These are phyloP conservation scores for Collybia sp. DNA, from an alignment of 768 basidiomycete genomes.

Conservation along the genomic window DNA sequence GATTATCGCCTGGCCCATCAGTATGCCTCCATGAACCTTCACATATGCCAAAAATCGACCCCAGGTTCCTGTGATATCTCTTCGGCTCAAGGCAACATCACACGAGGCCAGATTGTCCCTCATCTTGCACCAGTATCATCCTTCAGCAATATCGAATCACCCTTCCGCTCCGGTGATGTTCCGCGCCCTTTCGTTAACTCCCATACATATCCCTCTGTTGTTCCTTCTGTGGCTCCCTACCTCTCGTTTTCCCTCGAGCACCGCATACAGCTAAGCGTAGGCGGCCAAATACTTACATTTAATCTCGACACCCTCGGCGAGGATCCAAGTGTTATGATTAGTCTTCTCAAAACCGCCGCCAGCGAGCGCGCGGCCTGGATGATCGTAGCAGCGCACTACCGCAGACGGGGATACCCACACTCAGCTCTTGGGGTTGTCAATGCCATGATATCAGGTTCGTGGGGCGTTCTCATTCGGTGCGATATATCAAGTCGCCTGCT, in stretches of 20 bases:
- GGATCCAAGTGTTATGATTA: constrained; percentile 40
- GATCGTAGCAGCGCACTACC: constrained; percentile 48
- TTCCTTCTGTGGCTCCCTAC: background rate
- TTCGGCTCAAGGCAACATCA: background rate
- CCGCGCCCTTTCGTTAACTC: no score
- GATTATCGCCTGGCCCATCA: constrained; percentile 13
- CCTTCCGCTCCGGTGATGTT: constrained; percentile 4
- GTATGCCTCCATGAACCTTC: constrained; percentile 10
- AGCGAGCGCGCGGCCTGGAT: constrained; percentile 54
- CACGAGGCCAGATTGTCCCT: background rate
- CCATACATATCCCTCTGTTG: no score
- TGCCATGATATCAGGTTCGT: constrained; percentile 44
- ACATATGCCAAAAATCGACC: background rate
- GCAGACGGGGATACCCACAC: constrained; percentile 38
- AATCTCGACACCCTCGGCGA: constrained; percentile 37
- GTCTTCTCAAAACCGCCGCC: constrained; percentile 36
- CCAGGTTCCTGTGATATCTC: background rate
- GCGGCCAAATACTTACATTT: constrained; percentile 35
- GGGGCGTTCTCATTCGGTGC: background rate
- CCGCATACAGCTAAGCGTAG: constrained; percentile 27
- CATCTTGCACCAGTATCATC: background rate
- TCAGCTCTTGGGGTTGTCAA: constrained; percentile 40
- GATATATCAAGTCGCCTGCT: constrained; percentile 3
- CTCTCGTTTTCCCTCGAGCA: constrained; percentile 17
- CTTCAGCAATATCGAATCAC: background rate